These are phyloP conservation scores for Moelleriella libera DNA, from an alignment of 2,329 filamentous ascomycete genomes.

Conservation along the genomic window DNA sequence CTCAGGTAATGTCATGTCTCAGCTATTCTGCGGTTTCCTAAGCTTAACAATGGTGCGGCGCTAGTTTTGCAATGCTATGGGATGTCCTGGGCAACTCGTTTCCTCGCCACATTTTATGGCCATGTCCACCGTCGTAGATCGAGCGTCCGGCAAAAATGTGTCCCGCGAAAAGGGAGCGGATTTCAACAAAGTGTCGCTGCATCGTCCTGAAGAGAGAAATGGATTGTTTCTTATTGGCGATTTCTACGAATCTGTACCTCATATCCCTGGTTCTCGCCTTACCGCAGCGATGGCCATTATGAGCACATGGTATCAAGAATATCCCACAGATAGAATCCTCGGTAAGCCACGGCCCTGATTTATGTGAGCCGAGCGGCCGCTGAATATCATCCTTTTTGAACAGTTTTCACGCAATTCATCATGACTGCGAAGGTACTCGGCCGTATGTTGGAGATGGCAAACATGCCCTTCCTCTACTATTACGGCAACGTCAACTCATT, in stretches of 20 bases:
- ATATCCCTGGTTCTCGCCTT: slow-evolving; percentile 17
- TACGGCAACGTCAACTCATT: slow-evolving; percentile 11
- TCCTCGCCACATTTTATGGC: too few relatives aligned
- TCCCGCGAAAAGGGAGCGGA: neutral
- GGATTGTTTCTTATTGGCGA: slow-evolving; percentile 11
- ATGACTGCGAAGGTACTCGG: slow-evolving; percentile 19
- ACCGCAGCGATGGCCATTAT: slow-evolving; percentile 16
- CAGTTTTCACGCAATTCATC: slow-evolving; percentile 23
- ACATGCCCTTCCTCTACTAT: slow-evolving; percentile 22
- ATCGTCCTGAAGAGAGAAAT: neutral
- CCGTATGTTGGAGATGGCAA: slow-evolving; percentile 15
- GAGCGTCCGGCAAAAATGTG: neutral
- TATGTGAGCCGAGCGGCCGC: neutral
- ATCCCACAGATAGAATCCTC: slow-evolving; percentile 24
- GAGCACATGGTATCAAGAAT: slow-evolving; percentile 14
- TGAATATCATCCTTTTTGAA: neutral
- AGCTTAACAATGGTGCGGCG: too few relatives aligned
- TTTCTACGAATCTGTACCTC: neutral
- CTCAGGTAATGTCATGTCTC: too few relatives aligned
- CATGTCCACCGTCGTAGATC: neutral
- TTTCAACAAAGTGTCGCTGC: slow-evolving; percentile 1
- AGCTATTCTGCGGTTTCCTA: too few relatives aligned
- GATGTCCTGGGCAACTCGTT: too few relatives aligned
- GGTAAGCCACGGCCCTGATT: slow-evolving; percentile 9
- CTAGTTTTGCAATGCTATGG: too few relatives aligned